A percentile compares a stretch with the other conserved stretches of the same genome.
phyloP scores from a whole-genome alignment of 352 stramenopile species.

The Pythium vanterpoolii region DNA sequence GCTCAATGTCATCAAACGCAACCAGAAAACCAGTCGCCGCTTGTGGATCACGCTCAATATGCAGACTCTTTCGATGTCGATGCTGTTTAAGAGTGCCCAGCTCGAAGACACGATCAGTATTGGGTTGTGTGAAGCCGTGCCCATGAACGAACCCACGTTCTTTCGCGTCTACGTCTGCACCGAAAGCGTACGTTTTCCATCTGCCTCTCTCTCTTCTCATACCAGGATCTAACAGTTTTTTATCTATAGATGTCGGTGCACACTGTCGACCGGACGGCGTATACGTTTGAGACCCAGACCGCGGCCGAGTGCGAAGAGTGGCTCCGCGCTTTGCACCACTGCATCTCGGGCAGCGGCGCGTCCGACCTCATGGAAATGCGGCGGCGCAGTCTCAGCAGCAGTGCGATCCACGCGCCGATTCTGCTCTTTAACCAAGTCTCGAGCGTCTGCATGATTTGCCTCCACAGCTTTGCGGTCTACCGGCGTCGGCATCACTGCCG shows the following conservation, averaged over 20 bases:
- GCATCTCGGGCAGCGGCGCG: slow-evolving; percentile 53
- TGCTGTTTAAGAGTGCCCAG: slow-evolving; percentile 59
- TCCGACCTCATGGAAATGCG: slow-evolving; percentile 47
- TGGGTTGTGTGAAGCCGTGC: slow-evolving; percentile 47
- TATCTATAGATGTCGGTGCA: slow-evolving; percentile 13
- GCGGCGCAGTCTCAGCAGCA: slow-evolving; percentile 68
- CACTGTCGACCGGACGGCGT: slow-evolving; percentile 28
- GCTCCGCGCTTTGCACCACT: slow-evolving; percentile 74
- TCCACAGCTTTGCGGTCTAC: slow-evolving; percentile 80
- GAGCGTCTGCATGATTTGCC: slow-evolving; percentile 83
- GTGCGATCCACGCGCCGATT: slow-evolving; percentile 73
- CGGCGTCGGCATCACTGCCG: slow-evolving; percentile 80
- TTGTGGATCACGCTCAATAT: slow-evolving; percentile 82
- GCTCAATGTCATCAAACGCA: slow-evolving; percentile 60
- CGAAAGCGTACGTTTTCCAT: slow-evolving; percentile 22
- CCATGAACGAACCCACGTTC: slow-evolving; percentile 46
- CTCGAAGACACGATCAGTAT: slow-evolving; percentile 68
- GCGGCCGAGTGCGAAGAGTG: slow-evolving; percentile 71
- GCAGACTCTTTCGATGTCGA: slow-evolving; percentile 62
- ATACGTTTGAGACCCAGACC: slow-evolving; percentile 67
- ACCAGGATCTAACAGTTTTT: background rate
- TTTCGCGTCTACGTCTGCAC: slow-evolving; percentile 55
- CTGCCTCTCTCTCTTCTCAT: background rate
- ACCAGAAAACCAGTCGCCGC: slow-evolving; percentile 35
- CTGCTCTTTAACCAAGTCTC: slow-evolving; percentile 88